Evolutionary conservation across 257 asterid genomes (phyloP).

Genomic region (Gynochthodes officinalis): DNA sequence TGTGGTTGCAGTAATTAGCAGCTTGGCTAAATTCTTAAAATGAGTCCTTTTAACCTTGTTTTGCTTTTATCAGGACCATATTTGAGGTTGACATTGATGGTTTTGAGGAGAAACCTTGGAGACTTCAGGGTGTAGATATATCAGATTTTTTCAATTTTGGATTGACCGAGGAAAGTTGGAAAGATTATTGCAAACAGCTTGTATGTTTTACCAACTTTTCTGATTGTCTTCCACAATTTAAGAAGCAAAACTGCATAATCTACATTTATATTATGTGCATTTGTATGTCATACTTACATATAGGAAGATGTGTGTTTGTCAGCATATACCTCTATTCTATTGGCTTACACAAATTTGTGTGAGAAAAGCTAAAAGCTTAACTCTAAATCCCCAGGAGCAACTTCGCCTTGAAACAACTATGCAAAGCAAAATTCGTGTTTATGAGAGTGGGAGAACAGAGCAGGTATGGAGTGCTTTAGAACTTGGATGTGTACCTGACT

Average conservation of each 20-base stretch:
- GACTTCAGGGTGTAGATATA: constrained; percentile 64
- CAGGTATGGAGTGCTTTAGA: constrained; percentile 52
- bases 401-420: constrained; percentile 86
- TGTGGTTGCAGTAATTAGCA: background rate
- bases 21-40: background rate
- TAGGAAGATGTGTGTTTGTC: background rate
- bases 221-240: background rate
- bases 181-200: constrained; percentile 92
- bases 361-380: constrained; percentile 24
- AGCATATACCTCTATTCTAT: background rate
- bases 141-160: constrained; percentile 95
- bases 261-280: background rate
- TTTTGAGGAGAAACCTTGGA: constrained; percentile 98
- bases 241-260: background rate
- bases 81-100: constrained; percentile 97
- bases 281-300: background rate
- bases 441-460: constrained; percentile 91
- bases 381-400: constrained; percentile 65
- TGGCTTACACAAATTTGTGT: background rate
- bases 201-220: constrained; percentile 38
- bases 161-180: constrained; percentile 92
- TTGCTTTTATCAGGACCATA: constrained; percentile 66
- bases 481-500: constrained; percentile 15
- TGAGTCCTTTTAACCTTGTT: background rate
- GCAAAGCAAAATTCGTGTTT: constrained; percentile 95